Conservation (phyloP, 2,329 filamentous ascomycete genomes). For the Gyromitra esculenta region DNA sequence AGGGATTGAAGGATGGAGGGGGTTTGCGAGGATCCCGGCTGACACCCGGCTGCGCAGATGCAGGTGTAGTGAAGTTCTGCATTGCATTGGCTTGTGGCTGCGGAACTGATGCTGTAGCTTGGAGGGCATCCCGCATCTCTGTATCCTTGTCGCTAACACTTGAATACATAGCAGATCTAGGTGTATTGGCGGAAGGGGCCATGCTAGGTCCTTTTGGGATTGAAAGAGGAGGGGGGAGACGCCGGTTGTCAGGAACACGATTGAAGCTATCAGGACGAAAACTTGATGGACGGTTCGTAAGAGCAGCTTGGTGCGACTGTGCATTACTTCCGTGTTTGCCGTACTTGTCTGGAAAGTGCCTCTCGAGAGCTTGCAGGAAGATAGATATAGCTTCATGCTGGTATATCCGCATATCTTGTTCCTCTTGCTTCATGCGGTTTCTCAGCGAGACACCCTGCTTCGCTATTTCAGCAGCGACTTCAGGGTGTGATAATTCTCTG, state of each 20-base stretch:
- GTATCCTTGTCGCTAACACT: slow-evolving; percentile 32
- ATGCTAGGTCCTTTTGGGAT: slow-evolving; percentile 25
- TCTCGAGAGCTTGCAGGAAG: slow-evolving; percentile 51
- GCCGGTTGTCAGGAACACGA: slow-evolving; percentile 10
- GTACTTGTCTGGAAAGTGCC: slow-evolving; percentile 50
- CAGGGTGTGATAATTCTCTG: slow-evolving; percentile 39
- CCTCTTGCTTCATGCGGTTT: slow-evolving; percentile 49
- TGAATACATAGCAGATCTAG: slow-evolving; percentile 19
- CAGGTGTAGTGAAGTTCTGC: slow-evolving; percentile 14
- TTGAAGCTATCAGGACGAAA: slow-evolving; percentile 17
- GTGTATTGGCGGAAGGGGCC: slow-evolving; percentile 15
- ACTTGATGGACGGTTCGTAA: slow-evolving; percentile 12
- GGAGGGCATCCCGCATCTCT: slow-evolving; percentile 38
- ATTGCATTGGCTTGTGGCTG: slow-evolving; percentile 8
- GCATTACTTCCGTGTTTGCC: slow-evolving; percentile 42
- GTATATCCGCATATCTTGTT: slow-evolving; percentile 51
- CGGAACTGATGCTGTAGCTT: slow-evolving; percentile 10
- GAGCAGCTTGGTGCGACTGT: slow-evolving; percentile 15
- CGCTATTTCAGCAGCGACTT: slow-evolving; percentile 49
- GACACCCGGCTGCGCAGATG: slow-evolving; percentile 29
- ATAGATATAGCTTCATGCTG: slow-evolving; percentile 49
- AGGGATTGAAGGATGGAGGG: slow-evolving; percentile 38
- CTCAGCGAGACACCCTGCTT: slow-evolving; percentile 44
- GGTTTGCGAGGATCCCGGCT: slow-evolving; percentile 47
- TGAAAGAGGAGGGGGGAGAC: slow-evolving; percentile 34